Evolutionary conservation across 805 yeast species (phyloP).

Genomic region (Saturnispora sekii): DNA sequence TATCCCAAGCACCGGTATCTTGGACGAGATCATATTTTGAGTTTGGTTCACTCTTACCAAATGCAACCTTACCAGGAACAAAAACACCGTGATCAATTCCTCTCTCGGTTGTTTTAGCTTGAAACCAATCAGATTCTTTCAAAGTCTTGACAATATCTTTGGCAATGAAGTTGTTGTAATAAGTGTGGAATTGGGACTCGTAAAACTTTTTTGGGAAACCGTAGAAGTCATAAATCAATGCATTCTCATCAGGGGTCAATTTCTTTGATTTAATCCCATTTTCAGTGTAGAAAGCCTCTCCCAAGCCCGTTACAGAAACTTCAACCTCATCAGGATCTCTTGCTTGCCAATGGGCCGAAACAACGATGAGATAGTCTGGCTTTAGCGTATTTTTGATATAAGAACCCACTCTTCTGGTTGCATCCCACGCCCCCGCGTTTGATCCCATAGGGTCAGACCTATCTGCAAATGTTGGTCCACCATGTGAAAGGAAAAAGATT

Average conservation of each 20-base stretch:
- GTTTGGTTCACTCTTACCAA: constrained; percentile 29
- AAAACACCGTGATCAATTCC: constrained; percentile 81
- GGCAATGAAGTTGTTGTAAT: constrained; percentile 35
- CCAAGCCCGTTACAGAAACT: constrained; percentile 34
- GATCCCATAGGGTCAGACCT: constrained; percentile 39
- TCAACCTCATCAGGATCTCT: constrained; percentile 33
- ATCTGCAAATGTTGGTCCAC: constrained; percentile 74
- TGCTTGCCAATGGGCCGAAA: constrained; percentile 77
- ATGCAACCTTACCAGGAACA: constrained; percentile 72
- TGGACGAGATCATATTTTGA: constrained; percentile 10
- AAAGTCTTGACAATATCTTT: constrained; percentile 34
- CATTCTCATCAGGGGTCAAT: constrained; percentile 33
- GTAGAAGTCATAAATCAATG: constrained; percentile 62
- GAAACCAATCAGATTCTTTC: constrained; percentile 31
- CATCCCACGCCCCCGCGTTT: constrained; percentile 49
- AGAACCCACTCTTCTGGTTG: constrained; percentile 40
- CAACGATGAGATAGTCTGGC: constrained; percentile 57
- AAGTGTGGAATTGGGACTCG: constrained; percentile 48
- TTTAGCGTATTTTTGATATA: constrained; percentile 38
- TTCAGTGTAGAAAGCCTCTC: constrained; percentile 14
- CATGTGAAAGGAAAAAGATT: constrained; percentile 66
- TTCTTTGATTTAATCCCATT: constrained; percentile 13
- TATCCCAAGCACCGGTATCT: constrained; percentile 31
- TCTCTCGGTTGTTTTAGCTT: constrained; percentile 37
- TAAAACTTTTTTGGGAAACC: constrained; percentile 65